Evolutionary conservation across 257 asterid species (phyloP), one percentile per base, ranked within the genome.

Genomic region (Solanum tarapatanum): DNA sequence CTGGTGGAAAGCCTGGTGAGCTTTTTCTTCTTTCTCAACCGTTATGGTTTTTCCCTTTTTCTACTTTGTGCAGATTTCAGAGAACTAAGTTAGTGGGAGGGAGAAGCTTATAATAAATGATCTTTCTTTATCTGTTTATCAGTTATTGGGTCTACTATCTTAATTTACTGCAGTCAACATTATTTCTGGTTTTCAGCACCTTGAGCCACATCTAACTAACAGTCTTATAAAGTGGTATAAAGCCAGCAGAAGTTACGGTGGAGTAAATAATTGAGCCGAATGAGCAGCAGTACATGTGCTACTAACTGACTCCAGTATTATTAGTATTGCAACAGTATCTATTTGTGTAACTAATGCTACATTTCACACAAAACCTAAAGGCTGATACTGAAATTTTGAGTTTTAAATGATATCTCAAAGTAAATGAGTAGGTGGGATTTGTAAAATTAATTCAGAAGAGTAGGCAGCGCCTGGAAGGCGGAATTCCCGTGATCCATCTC

Each of bases 1-100:
- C 97, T 41, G 99, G 99, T 82, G 99, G 99, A 87, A 95, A 93
- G 88, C 99, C 99, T 84, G 98, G 99, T 96, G 86, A 93, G 98
- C 84, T 75, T 39, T 64, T 32, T 64, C 36, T 60, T 30, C 43
- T 64, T 48, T 76, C 51, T 39, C 88, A 36, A 68, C 68, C 73
- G 2, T 60, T 79, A 41, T 28, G 21, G 8, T 12, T 24, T 41
- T 7, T 39, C 84, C 84, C 62, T 43, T 79, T 43, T 79, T 14
- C 66, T 16, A 79, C 84, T 79, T 43, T 16, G 64, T 51, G 84
- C 84, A 43, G 13, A 43, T 79, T 28, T 13, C 24, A 43, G 84
- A 79, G 66, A 79, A 79, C 37, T 79, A 2, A 7, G 66, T 79
- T 24, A 13, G 84, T 24, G 36, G 37, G 64, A 43, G n/a, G 58